A percentile compares a stretch with the other conserved stretches of the same genome.
Conservation (phyloP, 2,329 filamentous ascomycete genomes). For the Fusarium longipes region DNA sequence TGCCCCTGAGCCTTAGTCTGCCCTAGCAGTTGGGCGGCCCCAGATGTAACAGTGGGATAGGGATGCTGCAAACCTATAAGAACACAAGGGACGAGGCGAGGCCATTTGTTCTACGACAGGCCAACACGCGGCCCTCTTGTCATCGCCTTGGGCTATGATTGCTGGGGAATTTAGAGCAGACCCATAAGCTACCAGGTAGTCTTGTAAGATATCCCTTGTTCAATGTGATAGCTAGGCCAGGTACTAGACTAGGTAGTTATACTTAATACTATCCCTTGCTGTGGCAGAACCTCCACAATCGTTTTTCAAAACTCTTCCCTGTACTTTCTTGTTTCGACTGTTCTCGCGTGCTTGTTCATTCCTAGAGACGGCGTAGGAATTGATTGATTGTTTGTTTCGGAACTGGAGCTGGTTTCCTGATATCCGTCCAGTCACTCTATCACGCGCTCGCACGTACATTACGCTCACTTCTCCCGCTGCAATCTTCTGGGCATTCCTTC, state of each 20-base stretch:
- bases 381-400: slow-evolving; percentile 33
- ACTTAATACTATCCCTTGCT: slow-evolving; percentile 25
- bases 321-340: slow-evolving; percentile 26
- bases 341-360: slow-evolving; percentile 27
- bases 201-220: slow-evolving; percentile 16
- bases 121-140: slow-evolving; percentile 26
- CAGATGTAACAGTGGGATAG: slow-evolving; percentile 27
- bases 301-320: slow-evolving; percentile 28
- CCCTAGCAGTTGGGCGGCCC: slow-evolving; percentile 21
- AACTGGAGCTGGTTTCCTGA: slow-evolving; percentile 22
- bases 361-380: slow-evolving; percentile 37
- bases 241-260: not conserved
- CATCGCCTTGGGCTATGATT: slow-evolving; percentile 34
- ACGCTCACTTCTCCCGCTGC: slow-evolving; percentile 25
- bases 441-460: slow-evolving; percentile 17
- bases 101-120: slow-evolving; percentile 25
- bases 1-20: slow-evolving; percentile 28
- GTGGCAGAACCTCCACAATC: slow-evolving; percentile 14
- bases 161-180: slow-evolving; percentile 35
- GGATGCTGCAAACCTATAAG: slow-evolving; percentile 17
- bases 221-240: not conserved
- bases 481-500: slow-evolving; percentile 4
- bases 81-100: slow-evolving; percentile 13
- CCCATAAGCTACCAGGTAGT: too few species aligned
- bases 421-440: slow-evolving; percentile 20